phyloP scores from a whole-genome alignment of 1,284 basidiomycete genomes.

The Melampsora americana region DNA sequence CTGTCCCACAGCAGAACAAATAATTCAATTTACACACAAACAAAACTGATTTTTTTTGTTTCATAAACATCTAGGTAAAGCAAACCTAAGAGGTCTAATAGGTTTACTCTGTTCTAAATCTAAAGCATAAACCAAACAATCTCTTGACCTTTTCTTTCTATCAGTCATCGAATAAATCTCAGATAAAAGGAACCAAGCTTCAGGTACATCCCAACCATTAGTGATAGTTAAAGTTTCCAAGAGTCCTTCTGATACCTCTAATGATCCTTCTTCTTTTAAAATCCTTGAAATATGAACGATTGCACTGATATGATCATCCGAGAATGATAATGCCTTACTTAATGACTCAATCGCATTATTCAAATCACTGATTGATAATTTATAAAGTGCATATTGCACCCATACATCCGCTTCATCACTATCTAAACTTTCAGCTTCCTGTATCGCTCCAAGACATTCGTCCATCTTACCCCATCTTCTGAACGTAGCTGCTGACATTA shows the following conservation, averaged over 20 bases:
- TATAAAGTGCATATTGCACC: slow-evolving; percentile 64
- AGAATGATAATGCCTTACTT: slow-evolving; percentile 30
- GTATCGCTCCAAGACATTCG: slow-evolving; percentile 82
- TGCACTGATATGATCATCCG: slow-evolving; percentile 68
- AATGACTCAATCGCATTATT: slow-evolving; percentile 39
- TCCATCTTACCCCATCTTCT: slow-evolving; percentile 81
- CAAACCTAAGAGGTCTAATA: slow-evolving; percentile 52
- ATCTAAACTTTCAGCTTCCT: slow-evolving; percentile 88
- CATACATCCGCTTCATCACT: slow-evolving; percentile 83
- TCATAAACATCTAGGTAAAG: slow-evolving; percentile 49
- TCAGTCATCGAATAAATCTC: slow-evolving; percentile 65
- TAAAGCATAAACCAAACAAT: slow-evolving; percentile 71
- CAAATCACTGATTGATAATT: slow-evolving; percentile 40
- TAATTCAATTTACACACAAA: slow-evolving; percentile 10
- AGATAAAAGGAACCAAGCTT: slow-evolving; percentile 85
- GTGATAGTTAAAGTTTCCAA: slow-evolving; percentile 57
- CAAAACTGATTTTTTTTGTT: too few relatives aligned
- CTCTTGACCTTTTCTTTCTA: slow-evolving; percentile 64
- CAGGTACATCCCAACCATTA: slow-evolving; percentile 77
- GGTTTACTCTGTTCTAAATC: slow-evolving; percentile 64
- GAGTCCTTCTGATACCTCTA: slow-evolving; percentile 51
- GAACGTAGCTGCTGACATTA: slow-evolving; percentile 91
- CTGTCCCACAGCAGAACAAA: too few relatives aligned
- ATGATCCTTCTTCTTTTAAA: slow-evolving; percentile 60
- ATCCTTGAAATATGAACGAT: slow-evolving; percentile 71